Evolutionary conservation across 306 rosid genomes (phyloP).

Genomic region (Fragaria ananassa): DNA sequence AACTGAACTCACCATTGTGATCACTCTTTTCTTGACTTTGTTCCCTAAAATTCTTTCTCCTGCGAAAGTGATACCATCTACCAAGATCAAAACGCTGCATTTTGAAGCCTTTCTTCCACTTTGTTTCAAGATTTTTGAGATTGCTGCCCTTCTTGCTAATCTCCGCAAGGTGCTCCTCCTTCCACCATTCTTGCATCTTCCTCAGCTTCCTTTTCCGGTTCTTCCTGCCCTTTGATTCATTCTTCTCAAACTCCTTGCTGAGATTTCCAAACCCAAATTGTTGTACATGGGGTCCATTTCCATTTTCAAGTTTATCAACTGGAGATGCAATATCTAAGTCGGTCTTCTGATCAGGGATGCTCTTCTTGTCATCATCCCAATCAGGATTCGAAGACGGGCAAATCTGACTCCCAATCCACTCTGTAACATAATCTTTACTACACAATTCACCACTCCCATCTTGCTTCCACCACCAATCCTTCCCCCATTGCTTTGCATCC

Average conservation of each 20-base stretch:
- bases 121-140: conserved; percentile 45
- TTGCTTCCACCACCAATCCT: conserved; percentile 99
- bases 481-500: conserved; percentile 73
- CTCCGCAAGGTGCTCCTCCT: conserved; percentile 86
- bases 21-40: conserved; percentile 45
- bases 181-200: conserved; percentile 99
- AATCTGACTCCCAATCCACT: conserved; percentile 98
- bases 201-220: conserved; percentile 55
- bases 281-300: conserved; percentile 38
- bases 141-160: conserved; percentile 66
- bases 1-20: conserved; percentile 78
- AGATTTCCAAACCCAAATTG: conserved; percentile 32
- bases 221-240: conserved; percentile 50
- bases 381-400: conserved; percentile 68
- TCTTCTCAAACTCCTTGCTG: conserved; percentile 36
- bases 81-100: conserved; percentile 74
- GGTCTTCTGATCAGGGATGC: conserved; percentile 36
- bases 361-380: conserved; percentile 79
- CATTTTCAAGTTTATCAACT: conserved; percentile 42
- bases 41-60: conserved; percentile 41
- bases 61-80: conserved; percentile 49
- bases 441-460: conserved; percentile 79
- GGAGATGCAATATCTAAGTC: conserved; percentile 46
- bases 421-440: conserved; percentile 88
- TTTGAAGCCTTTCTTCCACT: conserved; percentile 69